Evolutionary conservation across 768 basidiomycete genomes (phyloP).

Genomic region (Lactarius hatsudake): DNA sequence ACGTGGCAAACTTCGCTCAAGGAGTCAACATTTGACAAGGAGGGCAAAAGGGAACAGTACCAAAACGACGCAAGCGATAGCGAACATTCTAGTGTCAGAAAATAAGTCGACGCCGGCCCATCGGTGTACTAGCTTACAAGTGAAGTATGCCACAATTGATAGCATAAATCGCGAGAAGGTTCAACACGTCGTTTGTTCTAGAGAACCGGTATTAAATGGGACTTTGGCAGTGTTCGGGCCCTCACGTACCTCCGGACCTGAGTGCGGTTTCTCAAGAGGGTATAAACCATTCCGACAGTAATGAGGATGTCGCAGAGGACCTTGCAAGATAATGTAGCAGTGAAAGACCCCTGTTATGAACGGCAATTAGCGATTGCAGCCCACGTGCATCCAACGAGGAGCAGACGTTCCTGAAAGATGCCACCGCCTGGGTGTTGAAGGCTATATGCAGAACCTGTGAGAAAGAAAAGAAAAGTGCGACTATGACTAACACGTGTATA

Average conservation of each 20-base stretch:
- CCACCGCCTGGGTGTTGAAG: too few species aligned
- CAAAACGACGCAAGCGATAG: background rate
- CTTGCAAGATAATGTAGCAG: too few species aligned
- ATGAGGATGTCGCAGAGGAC: too few species aligned
- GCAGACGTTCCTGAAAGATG: background rate
- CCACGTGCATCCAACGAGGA: background rate
- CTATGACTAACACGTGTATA: too few species aligned
- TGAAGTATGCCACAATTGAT: background rate
- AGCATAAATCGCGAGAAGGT: background rate
- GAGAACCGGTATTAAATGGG: background rate
- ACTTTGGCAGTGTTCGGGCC: too few species aligned
- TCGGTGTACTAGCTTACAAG: background rate
- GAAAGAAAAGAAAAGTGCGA: too few species aligned
- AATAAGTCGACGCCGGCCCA: background rate
- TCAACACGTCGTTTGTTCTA: background rate
- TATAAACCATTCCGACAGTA: too few species aligned
- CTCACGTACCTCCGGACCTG: too few species aligned
- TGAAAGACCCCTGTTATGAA: background rate
- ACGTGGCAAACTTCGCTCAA: too few species aligned
- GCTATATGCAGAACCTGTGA: background rate
- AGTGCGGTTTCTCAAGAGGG: too few species aligned
- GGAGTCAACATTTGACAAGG: too few species aligned
- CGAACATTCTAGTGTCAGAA: background rate
- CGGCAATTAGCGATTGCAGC: too few species aligned
- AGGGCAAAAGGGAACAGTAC: background rate